Evolutionary conservation across 331 rosid species (phyloP).

Genomic region (Spiraea crenata): DNA sequence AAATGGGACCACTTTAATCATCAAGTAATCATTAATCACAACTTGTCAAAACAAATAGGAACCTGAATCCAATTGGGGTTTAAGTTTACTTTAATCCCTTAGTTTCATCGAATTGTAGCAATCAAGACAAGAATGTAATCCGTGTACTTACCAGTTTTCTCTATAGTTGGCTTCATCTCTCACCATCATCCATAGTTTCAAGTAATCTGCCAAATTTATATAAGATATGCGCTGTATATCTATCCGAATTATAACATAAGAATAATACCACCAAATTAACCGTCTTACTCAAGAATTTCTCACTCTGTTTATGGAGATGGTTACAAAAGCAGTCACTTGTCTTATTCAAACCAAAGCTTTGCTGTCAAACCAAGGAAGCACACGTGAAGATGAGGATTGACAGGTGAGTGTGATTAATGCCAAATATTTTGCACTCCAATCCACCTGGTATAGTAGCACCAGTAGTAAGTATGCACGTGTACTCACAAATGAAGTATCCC

Average conservation of each 20-base stretch:
- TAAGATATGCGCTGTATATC: no score
- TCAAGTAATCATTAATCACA: conserved; percentile 4
- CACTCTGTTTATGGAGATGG: background rate
- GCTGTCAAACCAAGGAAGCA: conserved; percentile 1
- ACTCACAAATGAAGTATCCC: conserved; percentile 1
- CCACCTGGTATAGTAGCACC: background rate
- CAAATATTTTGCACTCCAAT: background rate
- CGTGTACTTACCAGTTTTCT: background rate
- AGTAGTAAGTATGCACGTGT: conserved; percentile 10
- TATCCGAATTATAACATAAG: no score
- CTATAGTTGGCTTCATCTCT: background rate
- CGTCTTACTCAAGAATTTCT: no score
- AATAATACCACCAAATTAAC: no score
- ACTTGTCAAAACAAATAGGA: background rate
- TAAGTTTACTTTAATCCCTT: background rate
- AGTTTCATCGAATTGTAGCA: background rate
- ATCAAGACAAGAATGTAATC: background rate
- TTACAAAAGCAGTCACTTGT: conserved; percentile 14
- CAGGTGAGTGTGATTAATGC: conserved; percentile 8
- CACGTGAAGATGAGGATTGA: background rate
- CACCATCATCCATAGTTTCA: no score
- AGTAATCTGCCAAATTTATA: no score
- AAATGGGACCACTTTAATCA: conserved; percentile 16
- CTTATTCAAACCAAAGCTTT: background rate
- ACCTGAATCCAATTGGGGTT: background rate